phyloP scores from a whole-genome alignment of 176 grass and related monocot species.

The Melocanna baccifera region DNA sequence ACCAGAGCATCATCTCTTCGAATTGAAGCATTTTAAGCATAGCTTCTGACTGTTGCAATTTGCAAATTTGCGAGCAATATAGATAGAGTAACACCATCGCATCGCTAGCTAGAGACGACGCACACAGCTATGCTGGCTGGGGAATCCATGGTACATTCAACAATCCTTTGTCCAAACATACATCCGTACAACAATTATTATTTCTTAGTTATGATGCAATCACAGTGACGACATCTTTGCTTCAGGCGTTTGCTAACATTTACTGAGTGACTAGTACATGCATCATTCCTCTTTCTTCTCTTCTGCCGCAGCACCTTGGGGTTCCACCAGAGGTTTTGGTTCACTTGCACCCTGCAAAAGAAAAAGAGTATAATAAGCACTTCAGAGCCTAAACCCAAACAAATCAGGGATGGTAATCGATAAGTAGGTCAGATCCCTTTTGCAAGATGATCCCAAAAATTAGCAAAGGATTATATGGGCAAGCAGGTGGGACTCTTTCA shows the following conservation, averaged over 20 bases:
- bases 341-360: slow-evolving; percentile 41
- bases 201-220: slow-evolving; percentile 2
- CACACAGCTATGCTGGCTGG: not conserved
- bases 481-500: slow-evolving; percentile 72
- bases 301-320: slow-evolving; percentile 1
- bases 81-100: not conserved
- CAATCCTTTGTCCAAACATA: not conserved
- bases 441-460: not conserved
- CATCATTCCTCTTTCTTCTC: slow-evolving; percentile 56
- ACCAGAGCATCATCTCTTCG: not conserved
- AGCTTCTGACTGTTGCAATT: too few species aligned
- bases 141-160: not conserved
- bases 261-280: not conserved
- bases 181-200: slow-evolving; percentile 29
- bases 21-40: too few species aligned
- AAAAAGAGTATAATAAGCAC: not conserved
- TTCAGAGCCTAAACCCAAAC: not conserved
- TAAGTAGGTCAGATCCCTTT: not conserved
- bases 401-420: not conserved
- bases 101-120: too few species aligned
- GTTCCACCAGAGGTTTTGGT: slow-evolving; percentile 31
- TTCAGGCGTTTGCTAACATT: not conserved
- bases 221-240: not conserved
- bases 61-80: not conserved
- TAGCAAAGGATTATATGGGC: slow-evolving; percentile 86